Evolutionary conservation across 495 filamentous ascomycete species (phyloP), one percentile per base, ranked within the genome.

Genomic region (Aspergillus affinis): DNA sequence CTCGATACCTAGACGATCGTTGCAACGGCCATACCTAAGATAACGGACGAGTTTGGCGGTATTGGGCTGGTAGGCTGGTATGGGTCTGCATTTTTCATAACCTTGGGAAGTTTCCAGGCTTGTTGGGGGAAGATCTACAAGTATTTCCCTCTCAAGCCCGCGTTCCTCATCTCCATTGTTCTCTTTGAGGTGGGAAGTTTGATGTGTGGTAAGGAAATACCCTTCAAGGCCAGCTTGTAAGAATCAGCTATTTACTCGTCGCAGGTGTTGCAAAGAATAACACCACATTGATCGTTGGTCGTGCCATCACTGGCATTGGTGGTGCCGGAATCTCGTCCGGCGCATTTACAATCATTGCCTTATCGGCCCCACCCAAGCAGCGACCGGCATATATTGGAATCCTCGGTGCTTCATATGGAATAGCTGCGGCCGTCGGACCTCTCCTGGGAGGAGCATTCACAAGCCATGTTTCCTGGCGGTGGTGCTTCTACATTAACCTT

Each of bases 401-500:
- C 2, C 36, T 58, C 13, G 47, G 47, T 2, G 21, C 47, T 4
- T 20, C 19, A 3, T 49, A 51, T 54, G 55, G 30, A 27, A 13
- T 79, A 2, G 79, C 72, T 3, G 29, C 74, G 2, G 74, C 80
- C 0, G 48, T 71, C 8, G 83, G 85, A 0, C 86, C 86, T 0
- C 56, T 88, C 26, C 62, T 88, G 20, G 85, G 86, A 51, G 85
- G 85, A 18, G 72, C 77, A 2, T 75, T 88, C 10, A 87, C 86
- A 0, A 67, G 81, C 46, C 78, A 83, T 49, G 70, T 74, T 2
- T 71, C 72, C 12, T 84, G 80, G 82, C 66, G 82, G 60, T 84
- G 81, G 81, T 84, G 82, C 65, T 88, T 88, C 65, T 88, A 84
- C 62, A 81, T 88, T 57, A 89, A 88, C 64, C 75, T 88, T 21